A percentile compares a stretch with the other conserved stretches of the same genome.
phyloP scores from a whole-genome alignment of 78 protist genomes.

The Dictyostelium firmibasis region DNA sequence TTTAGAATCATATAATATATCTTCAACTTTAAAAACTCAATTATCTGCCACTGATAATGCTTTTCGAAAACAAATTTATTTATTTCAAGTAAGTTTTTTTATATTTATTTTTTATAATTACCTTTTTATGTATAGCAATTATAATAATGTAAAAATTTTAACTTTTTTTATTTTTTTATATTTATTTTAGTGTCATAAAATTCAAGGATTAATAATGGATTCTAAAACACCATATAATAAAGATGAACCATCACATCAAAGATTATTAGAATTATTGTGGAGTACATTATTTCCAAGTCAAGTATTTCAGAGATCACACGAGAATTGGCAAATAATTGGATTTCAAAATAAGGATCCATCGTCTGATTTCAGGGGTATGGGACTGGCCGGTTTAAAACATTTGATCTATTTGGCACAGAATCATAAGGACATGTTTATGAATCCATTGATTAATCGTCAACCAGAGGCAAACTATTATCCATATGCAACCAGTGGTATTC shows the following conservation, averaged over 20 bases:
- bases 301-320: slow-evolving; percentile 37
- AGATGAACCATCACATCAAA: slow-evolving; percentile 53
- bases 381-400: slow-evolving; percentile 67
- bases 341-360: slow-evolving; percentile 80
- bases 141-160: not conserved
- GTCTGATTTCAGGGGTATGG: slow-evolving; percentile 79
- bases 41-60: slow-evolving; percentile 28
- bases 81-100: slow-evolving; percentile 25
- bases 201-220: slow-evolving; percentile 53
- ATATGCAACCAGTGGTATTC: slow-evolving; percentile 63
- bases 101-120: too few species aligned
- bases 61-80: slow-evolving; percentile 46
- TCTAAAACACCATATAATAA: slow-evolving; percentile 47
- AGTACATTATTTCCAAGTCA: slow-evolving; percentile 7
- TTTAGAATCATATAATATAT: slow-evolving; percentile 18
- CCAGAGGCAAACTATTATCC: slow-evolving; percentile 31
- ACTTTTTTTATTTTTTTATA: not conserved
- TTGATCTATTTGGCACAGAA: slow-evolving; percentile 30
- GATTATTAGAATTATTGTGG: slow-evolving; percentile 44
- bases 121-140: too few species aligned
- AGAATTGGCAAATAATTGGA: slow-evolving; percentile 66
- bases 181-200: not conserved
- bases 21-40: slow-evolving; percentile 17
- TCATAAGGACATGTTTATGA: slow-evolving; percentile 18
- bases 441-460: slow-evolving; percentile 10